These are phyloP conservation scores for Drosera spatulata DNA, from an alignment of 179 eudicot species.

Conservation along the genomic window DNA sequence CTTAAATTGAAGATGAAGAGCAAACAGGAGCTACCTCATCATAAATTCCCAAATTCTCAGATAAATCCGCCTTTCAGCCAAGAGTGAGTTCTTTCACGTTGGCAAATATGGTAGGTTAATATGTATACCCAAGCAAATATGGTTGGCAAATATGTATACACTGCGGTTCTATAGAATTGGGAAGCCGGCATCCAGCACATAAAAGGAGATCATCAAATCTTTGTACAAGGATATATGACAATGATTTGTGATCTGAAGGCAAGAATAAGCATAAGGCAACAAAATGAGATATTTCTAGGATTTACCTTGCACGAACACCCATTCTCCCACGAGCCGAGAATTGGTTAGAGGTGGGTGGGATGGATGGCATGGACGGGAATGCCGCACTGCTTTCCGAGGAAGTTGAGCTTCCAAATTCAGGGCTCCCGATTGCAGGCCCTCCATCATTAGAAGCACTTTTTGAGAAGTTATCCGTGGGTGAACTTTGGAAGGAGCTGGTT, in stretches of 20 bases:
- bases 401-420: slow-evolving; percentile 28
- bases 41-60: too few species aligned
- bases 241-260: not conserved
- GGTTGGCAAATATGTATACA: not conserved
- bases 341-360: slow-evolving; percentile 60
- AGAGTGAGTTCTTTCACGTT: not conserved
- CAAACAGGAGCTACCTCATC: too few species aligned
- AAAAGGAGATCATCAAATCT: too few species aligned
- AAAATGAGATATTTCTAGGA: not conserved
- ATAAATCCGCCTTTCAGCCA: too few species aligned
- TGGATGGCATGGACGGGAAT: slow-evolving; percentile 69
- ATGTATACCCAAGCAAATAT: too few species aligned
- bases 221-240: too few species aligned
- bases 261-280: not conserved
- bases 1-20: too few species aligned
- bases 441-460: slow-evolving; percentile 26
- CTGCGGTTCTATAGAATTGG: too few species aligned
- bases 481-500: slow-evolving; percentile 41
- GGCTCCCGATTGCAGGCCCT: slow-evolving; percentile 21
- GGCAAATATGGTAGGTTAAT: not conserved
- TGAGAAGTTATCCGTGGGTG: slow-evolving; percentile 30
- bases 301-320: slow-evolving; percentile 76
- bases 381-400: slow-evolving; percentile 32
- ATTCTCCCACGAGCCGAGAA: slow-evolving; percentile 70
- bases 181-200: too few species aligned